Evolutionary conservation across 2,329 filamentous ascomycete species (phyloP), one percentile per base, ranked within the genome.

Genomic region (Epichloe brachyelytri): DNA sequence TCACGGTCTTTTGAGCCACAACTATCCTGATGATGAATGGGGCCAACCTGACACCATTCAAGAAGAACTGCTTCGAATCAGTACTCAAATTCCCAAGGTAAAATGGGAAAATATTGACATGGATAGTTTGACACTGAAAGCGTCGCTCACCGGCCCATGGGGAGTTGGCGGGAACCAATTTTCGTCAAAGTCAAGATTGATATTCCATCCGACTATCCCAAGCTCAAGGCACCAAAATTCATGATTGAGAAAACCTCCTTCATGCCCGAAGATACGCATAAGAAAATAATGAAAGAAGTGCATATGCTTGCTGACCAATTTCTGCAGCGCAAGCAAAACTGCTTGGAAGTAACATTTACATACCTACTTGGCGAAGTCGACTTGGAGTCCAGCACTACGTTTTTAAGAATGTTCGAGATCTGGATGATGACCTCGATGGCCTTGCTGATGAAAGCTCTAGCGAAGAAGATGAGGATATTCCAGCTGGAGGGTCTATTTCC

Each of bases 371-470:
- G 81, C 40, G 80, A 83, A 60, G 71, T 79, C 15, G 76, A 82
- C 57, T 68, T 83, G 4, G 76, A 80, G 46, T 72, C 70, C 43
- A 82, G 79, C 59, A 79, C 78, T 6, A 76, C 74, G 0, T 76
- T 79, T 82, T 83, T 60, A 79, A 80, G 55, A 79, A 79, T 55
- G 78, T 83, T 11, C 75, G 81, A 56, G 82, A 86, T 56, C 65
- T 81, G 7, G 79, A 79, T 50, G 75, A 80, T 59, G 73, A 75
- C 45, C 60, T 78, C 5, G 77, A 76, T 53, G 78, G 69, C 3
- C 65, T 81, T 37, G 76, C 72, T 33, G 85, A 86, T 52, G 88
- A 93, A 56, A 91, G 87, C 57, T 96, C 88, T 3, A 94, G 86
- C 59, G 86, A 90, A 56, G 87, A 90, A 20, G 86, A 89, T 39